phyloP scores from a whole-genome alignment of 495 filamentous ascomycete species.

The Podospora pseudoanserina region DNA sequence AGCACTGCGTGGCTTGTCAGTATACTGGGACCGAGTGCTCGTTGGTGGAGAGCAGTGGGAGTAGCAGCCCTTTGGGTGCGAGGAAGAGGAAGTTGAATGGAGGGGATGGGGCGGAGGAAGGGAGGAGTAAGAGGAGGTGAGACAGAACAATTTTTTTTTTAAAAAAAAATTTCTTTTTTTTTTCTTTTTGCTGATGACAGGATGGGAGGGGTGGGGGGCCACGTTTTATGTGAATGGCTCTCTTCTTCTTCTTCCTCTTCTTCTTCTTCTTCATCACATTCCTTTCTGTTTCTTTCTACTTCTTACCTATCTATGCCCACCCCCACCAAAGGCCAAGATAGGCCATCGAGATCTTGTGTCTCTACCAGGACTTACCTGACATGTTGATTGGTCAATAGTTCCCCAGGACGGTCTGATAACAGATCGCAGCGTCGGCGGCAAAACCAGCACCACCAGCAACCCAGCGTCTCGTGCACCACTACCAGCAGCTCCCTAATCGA shows the following conservation, averaged over 20 bases:
- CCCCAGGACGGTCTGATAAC: slow-evolving; percentile 52
- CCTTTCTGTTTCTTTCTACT: slow-evolving; percentile 2
- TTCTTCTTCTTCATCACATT: slow-evolving; percentile 8
- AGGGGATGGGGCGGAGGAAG: slow-evolving; percentile 49
- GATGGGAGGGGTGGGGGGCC: no score
- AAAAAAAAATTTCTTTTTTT: not conserved
- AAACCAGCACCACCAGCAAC: slow-evolving; percentile 37
- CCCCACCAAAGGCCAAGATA: not conserved
- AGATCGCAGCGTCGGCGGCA: slow-evolving; percentile 39
- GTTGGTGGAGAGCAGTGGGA: slow-evolving; percentile 41
- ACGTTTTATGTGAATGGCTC: no score
- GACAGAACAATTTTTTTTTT: slow-evolving; percentile 6
- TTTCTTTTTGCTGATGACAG: no score
- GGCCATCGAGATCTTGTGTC: not conserved
- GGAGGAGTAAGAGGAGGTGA: slow-evolving; percentile 56
- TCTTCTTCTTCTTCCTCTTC: not conserved
- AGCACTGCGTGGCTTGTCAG: slow-evolving; percentile 60
- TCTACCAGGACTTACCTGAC: slow-evolving; percentile 31
- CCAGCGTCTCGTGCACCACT: slow-evolving; percentile 52
- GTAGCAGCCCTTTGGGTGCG: slow-evolving; percentile 52
- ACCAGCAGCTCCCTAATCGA: slow-evolving; percentile 54
- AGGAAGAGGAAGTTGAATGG: slow-evolving; percentile 72
- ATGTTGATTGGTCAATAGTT: slow-evolving; percentile 46
- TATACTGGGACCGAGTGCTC: slow-evolving; percentile 61
- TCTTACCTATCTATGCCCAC: not conserved